Percentiles rank a stretch among this genome's conserved stretches.
These are phyloP conservation scores for Podila clonocystis DNA, from an alignment of 192 early-diverging fungal species.

Conservation along the genomic window DNA sequence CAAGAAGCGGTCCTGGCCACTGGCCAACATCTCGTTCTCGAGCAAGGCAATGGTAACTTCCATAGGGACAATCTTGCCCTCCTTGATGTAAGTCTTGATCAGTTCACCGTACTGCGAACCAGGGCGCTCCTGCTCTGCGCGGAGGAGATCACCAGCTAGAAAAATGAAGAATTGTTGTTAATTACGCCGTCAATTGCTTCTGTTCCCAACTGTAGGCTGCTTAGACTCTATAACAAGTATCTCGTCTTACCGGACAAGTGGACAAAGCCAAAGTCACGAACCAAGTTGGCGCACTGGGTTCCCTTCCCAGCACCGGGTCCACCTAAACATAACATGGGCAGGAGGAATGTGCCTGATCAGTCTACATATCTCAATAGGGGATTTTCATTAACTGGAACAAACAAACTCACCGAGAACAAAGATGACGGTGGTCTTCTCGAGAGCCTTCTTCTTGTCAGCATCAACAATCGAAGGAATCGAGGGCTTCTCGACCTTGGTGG, in stretches of 20 bases:
- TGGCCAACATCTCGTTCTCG: constrained; percentile 86
- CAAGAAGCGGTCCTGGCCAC: constrained; percentile 77
- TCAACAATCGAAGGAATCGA: constrained; percentile 7
- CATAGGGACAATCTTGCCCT: constrained; percentile 95
- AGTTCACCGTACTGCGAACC: constrained; percentile 90
- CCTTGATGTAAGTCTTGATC: constrained; percentile 91
- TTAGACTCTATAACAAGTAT: not conserved
- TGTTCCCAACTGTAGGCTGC: no score
- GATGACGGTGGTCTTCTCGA: constrained; percentile 76
- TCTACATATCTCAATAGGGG: no score
- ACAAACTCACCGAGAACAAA: constrained; percentile 80
- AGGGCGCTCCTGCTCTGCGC: constrained; percentile 86
- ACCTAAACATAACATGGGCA: constrained; percentile 34
- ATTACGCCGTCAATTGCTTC: no score
- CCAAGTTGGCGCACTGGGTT: constrained; percentile 92
- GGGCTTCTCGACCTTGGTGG: constrained; percentile 6
- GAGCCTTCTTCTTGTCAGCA: constrained; percentile 38
- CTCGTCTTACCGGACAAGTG: constrained; percentile 83
- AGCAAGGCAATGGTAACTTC: constrained; percentile 94
- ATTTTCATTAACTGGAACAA: no score
- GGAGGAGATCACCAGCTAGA: constrained; percentile 91
- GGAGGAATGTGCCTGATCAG: not conserved
- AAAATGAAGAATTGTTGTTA: not conserved
- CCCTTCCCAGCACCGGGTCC: constrained; percentile 95
- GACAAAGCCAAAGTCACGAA: constrained; percentile 91